Evolutionary conservation across 768 basidiomycete genomes (phyloP).

Genomic region (Collybia sordida): DNA sequence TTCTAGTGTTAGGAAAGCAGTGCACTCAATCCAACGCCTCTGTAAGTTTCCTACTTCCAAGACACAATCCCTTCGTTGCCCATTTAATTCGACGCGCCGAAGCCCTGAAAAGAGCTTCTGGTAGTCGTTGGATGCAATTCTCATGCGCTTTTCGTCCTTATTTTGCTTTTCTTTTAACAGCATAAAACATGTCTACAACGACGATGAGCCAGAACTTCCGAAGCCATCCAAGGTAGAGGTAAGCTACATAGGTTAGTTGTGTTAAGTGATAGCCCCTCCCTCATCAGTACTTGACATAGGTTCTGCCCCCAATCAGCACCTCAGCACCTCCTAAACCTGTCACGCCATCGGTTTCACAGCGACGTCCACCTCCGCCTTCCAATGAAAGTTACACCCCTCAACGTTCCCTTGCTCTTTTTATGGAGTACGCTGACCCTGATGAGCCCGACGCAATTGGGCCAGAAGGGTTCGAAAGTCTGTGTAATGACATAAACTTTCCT

Average conservation of each 20-base stretch:
- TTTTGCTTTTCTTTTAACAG: slow-evolving; percentile 65
- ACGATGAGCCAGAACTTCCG: slow-evolving; percentile 38
- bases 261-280: neutral
- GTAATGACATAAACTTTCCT: slow-evolving; percentile 65
- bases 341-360: slow-evolving; percentile 11
- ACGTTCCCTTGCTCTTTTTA: slow-evolving; percentile 57
- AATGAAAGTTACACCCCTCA: slow-evolving; percentile 49
- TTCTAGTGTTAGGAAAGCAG: slow-evolving; percentile 18
- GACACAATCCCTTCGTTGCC: slow-evolving; percentile 1
- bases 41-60: slow-evolving; percentile 18
- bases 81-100: neutral
- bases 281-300: neutral
- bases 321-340: slow-evolving; percentile 12
- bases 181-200: slow-evolving; percentile 46
- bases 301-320: slow-evolving; percentile 6
- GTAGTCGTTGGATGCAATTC: slow-evolving; percentile 33
- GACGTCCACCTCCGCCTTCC: slow-evolving; percentile 10
- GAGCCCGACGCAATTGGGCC: slow-evolving; percentile 60
- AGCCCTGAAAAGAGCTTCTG: slow-evolving; percentile 9
- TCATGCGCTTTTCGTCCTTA: slow-evolving; percentile 63
- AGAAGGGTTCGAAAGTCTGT: slow-evolving; percentile 72
- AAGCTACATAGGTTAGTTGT: slow-evolving; percentile 3
- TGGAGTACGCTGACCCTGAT: slow-evolving; percentile 57
- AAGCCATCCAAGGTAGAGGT: slow-evolving; percentile 26
- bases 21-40: slow-evolving; percentile 10